A percentile compares a stretch with the other conserved stretches of the same genome.
Evolutionary conservation across 2,329 filamentous ascomycete species (phyloP).

Genomic region (Lecanoromycetidae sp.): DNA sequence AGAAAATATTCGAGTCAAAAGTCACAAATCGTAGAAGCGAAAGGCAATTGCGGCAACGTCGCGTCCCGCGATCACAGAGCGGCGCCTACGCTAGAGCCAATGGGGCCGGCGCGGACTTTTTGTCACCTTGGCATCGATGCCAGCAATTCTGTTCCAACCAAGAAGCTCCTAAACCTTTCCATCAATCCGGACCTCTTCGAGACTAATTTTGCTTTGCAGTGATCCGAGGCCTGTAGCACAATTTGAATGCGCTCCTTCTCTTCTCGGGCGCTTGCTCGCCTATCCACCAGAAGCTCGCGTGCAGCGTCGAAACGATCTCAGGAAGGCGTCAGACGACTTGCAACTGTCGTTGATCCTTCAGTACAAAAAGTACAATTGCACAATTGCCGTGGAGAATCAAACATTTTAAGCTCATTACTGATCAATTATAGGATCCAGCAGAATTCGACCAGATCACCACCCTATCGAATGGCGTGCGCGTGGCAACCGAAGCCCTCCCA

Average conservation of each 20-base stretch:
- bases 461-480: slow-evolving; percentile 80
- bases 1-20: no score
- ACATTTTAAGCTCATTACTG: not conserved
- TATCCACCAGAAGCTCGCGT: not conserved
- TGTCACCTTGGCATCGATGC: no score
- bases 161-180: no score
- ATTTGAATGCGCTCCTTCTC: slow-evolving; percentile 2
- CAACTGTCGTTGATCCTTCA: slow-evolving; percentile 12
- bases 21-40: no score
- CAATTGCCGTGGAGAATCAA: not conserved
- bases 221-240: no score
- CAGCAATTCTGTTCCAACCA: no score
- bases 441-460: slow-evolving; percentile 81
- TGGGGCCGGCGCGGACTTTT: no score
- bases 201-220: no score
- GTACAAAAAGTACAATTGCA: slow-evolving; percentile 7
- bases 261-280: not conserved
- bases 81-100: no score
- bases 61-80: no score
- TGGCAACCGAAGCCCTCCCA: slow-evolving; percentile 86
- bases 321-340: slow-evolving; percentile 8
- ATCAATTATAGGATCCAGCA: slow-evolving; percentile 48
- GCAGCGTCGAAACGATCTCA: not conserved
- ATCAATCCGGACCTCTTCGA: no score
- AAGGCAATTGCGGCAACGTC: no score